These are phyloP conservation scores for Quercus glauca DNA, from an alignment of 306 rosid species.

Conservation along the genomic window DNA sequence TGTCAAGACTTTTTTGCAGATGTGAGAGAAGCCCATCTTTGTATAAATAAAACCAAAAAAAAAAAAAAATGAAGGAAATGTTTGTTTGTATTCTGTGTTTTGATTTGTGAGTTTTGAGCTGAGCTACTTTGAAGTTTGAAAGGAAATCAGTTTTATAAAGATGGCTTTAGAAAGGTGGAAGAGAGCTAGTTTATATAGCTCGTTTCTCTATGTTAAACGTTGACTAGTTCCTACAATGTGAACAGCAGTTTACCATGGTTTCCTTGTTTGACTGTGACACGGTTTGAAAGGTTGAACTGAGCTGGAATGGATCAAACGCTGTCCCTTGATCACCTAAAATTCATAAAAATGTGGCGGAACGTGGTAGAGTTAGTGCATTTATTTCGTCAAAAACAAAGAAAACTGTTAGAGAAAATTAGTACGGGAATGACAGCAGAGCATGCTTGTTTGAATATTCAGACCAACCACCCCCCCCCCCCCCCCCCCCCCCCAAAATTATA, in stretches of 20 bases:
- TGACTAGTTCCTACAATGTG: neutral
- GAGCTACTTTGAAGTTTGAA: no score
- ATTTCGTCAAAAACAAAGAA: neutral
- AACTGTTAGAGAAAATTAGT: no score
- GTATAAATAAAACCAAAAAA: no score
- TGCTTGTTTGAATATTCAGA: no score
- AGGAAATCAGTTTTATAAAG: neutral
- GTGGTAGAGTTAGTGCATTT: neutral
- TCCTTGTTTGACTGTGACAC: conserved; percentile 17
- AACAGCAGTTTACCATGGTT: neutral
- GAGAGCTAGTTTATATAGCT: neutral
- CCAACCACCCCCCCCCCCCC: no score
- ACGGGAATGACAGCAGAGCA: no score
- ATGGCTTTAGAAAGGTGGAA: neutral
- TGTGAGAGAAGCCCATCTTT: conserved; percentile 27
- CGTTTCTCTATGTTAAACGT: neutral
- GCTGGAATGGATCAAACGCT: conserved; percentile 13
- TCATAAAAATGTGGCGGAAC: neutral
- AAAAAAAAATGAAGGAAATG: neutral
- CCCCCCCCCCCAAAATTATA: no score
- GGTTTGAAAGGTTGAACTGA: conserved; percentile 27
- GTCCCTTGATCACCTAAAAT: neutral
- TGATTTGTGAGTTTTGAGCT: neutral
- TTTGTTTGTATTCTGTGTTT: neutral
- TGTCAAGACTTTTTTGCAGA: neutral